Base-by-base conservation (phyloP, 2,329 filamentous ascomycete species). In the Purpureocillium lavendulum region DNA sequence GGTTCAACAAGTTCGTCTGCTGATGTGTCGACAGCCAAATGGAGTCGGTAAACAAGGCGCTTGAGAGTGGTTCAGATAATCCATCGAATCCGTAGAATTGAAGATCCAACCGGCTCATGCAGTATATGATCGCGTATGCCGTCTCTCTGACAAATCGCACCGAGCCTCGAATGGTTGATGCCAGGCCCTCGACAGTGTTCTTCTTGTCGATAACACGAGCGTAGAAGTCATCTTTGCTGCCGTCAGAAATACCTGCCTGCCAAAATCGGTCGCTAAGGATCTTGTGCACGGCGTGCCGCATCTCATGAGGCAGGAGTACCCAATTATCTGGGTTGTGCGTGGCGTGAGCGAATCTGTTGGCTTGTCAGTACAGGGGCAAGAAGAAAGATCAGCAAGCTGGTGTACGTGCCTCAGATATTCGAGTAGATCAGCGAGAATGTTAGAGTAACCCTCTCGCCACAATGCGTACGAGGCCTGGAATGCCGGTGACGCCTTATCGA, bases 171-270 rank as follows among this genome's bases (percentile, higher is more conserved):
- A 98, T 87, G 1, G 88, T 89, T 1, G 90, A 97, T 6, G 89
- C 90, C 46, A 98, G 84, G 1, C 92, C 92, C 61, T 98, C 92
- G 41, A 95, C 77, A 0, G 88, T 95, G 31, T 75, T 77, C 61
- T 88, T 94, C 40, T 92, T 95, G 26, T 87, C 84, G 40, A 87
- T 80, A 2, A 98, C 90, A 31, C 87, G 79, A 26, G 87, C 85
- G 60, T 96, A 97, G 58, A 98, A 98, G 42, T 97, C 90, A 46
- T 97, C 92, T 58, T 92, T 88, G 51, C 87, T 97, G 18, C 94
- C 92, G 45, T 83, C 85, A 0, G 92, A 97, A 37, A 98, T 98
- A 9, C 92, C 92, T 7, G 89, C 87, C 67, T 98, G 92, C 92
- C 92, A 98, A 59, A 98, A 98, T 17, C 92, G 77, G 61, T 98